Evolutionary conservation across 805 yeast genomes (phyloP), one percentile per base, ranked within the genome.

Genomic region (Blastobotrys robertii): DNA sequence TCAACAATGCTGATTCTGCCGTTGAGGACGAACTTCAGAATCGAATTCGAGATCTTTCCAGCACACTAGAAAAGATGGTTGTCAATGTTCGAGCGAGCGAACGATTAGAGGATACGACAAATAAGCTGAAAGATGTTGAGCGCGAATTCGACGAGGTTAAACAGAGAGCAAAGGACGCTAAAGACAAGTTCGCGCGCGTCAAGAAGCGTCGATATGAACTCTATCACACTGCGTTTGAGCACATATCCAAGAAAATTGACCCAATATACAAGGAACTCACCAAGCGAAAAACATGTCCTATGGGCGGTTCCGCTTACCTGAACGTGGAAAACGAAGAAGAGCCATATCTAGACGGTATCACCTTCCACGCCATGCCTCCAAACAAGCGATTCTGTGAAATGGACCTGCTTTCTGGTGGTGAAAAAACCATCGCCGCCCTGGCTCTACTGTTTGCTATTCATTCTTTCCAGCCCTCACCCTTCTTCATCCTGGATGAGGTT

Each of bases 291-390:
- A 73, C 79, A 0, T 76, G 84, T 29, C 81, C 94, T 1, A 68
- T 82, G 25, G 97, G 97, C 35, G 97, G 97, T 1, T 79, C 92
- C n/a, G 97, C 97, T 0, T 81, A 84, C 48, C 67, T 92, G 44
- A 81, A 90, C 0, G 63, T 87, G 31, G 95, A 86, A 52, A 88
- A 86, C 53, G 92, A 81, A 47, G 95, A 85, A 47, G 95, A 84
- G 52, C 97, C 97, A 3, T 92, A 80, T 54, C 61, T 74, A 29
- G 76, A 78, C 0, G 98, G 97, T 2, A 72, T 87, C 37, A 82
- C 78, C 52, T 92, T 85, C 54, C 92, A 86, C 60, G 96, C 95
- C 0, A 87, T 87, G 82, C 97, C 97, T 1, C 97, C 97, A 8
- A 74, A 84, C 76, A 92, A 92, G 56, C 70, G 96, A 51, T 92